Evolutionary conservation across 2,329 filamentous ascomycete species (phyloP).

Genomic region (Penicillium sp.): DNA sequence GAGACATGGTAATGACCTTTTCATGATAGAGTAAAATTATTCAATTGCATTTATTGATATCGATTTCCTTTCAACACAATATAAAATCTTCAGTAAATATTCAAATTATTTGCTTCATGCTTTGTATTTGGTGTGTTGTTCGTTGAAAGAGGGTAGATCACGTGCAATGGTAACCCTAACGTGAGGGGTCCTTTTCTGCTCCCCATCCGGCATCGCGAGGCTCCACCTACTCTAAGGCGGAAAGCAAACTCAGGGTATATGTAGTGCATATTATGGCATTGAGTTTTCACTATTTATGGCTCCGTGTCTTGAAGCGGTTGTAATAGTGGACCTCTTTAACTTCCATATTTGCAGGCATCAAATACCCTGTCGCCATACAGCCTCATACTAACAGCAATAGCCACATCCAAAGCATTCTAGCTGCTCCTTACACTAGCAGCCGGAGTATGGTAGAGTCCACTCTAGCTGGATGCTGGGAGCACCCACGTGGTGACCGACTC

Average conservation of each 20-base stretch:
- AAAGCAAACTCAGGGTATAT: neutral
- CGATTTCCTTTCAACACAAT: neutral
- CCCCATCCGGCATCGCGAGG: neutral
- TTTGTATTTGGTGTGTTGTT: neutral
- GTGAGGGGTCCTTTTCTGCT: neutral
- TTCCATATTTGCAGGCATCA: neutral
- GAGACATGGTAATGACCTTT: slow-evolving; percentile 19
- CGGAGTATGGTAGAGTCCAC: too few relatives aligned
- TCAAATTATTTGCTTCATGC: too few relatives aligned
- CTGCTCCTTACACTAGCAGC: slow-evolving; percentile 26
- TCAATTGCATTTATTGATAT: neutral
- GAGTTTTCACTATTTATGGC: neutral
- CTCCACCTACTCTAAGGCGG: neutral
- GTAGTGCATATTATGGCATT: neutral
- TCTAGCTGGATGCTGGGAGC: slow-evolving; percentile 14
- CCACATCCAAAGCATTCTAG: slow-evolving; percentile 33
- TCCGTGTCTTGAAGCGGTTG: neutral
- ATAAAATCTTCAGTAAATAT: neutral
- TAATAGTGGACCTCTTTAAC: neutral
- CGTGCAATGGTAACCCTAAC: slow-evolving; percentile 10
- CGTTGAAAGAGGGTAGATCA: neutral
- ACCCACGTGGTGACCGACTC: slow-evolving; percentile 30
- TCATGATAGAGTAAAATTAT: slow-evolving; percentile 13
- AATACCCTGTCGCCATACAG: neutral
- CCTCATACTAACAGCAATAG: slow-evolving; percentile 20